These are phyloP conservation scores for Logfia minima DNA, from an alignment of 129 eudicot species.

Conservation along the genomic window DNA sequence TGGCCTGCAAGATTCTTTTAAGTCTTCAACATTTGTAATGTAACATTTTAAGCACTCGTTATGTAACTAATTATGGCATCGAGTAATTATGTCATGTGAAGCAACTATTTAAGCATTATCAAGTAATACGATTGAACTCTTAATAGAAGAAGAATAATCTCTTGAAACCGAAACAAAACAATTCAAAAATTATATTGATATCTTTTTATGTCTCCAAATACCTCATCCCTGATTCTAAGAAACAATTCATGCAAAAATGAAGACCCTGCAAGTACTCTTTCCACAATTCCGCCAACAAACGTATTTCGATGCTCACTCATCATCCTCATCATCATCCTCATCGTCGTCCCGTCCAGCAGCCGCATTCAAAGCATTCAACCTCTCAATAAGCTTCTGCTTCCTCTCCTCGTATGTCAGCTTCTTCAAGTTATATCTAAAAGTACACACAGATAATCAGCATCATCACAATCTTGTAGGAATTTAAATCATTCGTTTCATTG, in stretches of 20 bases:
- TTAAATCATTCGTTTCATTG: neutral
- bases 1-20: neutral
- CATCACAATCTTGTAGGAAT: neutral
- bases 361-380: constrained; percentile 53
- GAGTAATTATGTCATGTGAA: no score
- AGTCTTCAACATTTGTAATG: neutral
- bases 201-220: constrained; percentile 9
- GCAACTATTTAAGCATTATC: neutral
- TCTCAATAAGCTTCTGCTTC: constrained; percentile 49
- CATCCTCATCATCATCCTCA: constrained; percentile 41
- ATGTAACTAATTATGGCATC: neutral
- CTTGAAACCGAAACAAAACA: neutral
- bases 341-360: constrained; percentile 41
- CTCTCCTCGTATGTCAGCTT: constrained; percentile 57
- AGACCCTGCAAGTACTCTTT: constrained; percentile 1
- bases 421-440: constrained; percentile 51
- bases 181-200: neutral
- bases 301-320: constrained; percentile 28
- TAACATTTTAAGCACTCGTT: neutral
- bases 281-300: constrained; percentile 15
- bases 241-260: constrained; percentile 22
- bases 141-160: neutral
- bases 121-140: no score
- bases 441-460: neutral
- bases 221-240: constrained; percentile 1